Evolutionary conservation across 352 stramenopile genomes (phyloP).

Genomic region (Elongisporangium anandrum): DNA sequence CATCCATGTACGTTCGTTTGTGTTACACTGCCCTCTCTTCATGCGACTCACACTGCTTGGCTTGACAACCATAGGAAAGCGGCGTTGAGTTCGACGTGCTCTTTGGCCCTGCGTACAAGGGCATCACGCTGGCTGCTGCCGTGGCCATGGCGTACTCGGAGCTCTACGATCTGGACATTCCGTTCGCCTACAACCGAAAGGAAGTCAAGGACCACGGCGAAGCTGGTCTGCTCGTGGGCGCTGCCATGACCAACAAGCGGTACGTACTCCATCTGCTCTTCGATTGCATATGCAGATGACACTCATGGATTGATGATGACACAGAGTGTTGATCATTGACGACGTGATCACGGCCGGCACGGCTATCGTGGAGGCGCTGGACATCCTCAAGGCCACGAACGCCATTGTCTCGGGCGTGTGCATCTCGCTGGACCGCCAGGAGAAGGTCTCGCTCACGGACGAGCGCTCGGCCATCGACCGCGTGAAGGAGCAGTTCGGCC

Average conservation of each 20-base stretch:
- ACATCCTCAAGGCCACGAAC: conserved; percentile 87
- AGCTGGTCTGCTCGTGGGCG: conserved; percentile 94
- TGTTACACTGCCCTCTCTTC: background rate
- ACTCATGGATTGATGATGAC: background rate
- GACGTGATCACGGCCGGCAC: conserved; percentile 99
- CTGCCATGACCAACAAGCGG: conserved; percentile 93
- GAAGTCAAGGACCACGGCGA: conserved; percentile 99
- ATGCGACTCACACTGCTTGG: conserved; percentile 13
- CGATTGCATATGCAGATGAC: background rate
- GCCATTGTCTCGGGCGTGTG: conserved; percentile 94
- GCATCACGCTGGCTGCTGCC: conserved; percentile 95
- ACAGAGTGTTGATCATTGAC: conserved; percentile 96
- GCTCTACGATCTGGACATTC: conserved; percentile 89
- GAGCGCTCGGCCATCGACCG: conserved; percentile 92
- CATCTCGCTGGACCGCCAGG: conserved; percentile 97
- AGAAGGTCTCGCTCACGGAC: conserved; percentile 93
- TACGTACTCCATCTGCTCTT: conserved; percentile 15
- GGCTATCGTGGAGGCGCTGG: conserved; percentile 94
- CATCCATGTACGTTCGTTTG: conserved; percentile 73
- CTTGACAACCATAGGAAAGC: conserved; percentile 37
- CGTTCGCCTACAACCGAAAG: conserved; percentile 99
- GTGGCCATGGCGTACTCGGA: conserved; percentile 93
- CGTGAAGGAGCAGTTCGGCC: conserved; percentile 85
- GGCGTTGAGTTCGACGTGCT: conserved; percentile 97
- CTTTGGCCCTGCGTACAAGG: conserved; percentile 99